phyloP scores from a whole-genome alignment of 73 alveolate genomes.

The Tetrahymena thermophila region DNA sequence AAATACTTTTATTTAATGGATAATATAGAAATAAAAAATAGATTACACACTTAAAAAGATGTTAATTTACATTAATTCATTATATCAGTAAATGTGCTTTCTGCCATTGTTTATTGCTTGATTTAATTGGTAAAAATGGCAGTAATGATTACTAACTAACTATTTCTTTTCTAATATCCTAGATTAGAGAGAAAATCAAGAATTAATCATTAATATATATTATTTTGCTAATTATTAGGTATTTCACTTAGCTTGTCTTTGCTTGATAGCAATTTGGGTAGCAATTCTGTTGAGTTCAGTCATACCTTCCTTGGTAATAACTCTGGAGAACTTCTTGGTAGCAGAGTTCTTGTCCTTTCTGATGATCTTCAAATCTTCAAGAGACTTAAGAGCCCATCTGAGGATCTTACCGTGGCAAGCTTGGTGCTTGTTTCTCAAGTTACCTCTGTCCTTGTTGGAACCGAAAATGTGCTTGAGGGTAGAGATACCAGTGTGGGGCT shows the following conservation, averaged over 20 bases:
- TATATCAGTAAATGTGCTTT: not conserved
- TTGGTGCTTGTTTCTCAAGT: slow-evolving; percentile 61
- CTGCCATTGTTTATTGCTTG: not conserved
- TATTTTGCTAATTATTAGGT: not conserved
- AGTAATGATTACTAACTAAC: not conserved
- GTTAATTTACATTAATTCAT: not conserved
- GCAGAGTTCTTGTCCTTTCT: slow-evolving; percentile 51
- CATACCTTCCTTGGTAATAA: slow-evolving; percentile 52
- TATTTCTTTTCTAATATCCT: not conserved
- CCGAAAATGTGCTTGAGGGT: slow-evolving; percentile 67
- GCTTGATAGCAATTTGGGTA: slow-evolving; percentile 32
- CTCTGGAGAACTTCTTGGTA: slow-evolving; percentile 44
- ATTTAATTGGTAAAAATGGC: not conserved
- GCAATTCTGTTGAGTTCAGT: slow-evolving; percentile 57
- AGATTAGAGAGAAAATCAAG: slow-evolving; percentile 1
- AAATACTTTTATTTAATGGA: not conserved
- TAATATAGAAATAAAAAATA: not conserved
- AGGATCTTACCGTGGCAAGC: slow-evolving; percentile 82
- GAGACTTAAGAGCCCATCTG: slow-evolving; percentile 82
- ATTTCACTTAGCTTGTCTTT: not conserved
- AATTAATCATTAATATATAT: not conserved
- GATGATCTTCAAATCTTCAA: slow-evolving; percentile 74
- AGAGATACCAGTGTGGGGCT: slow-evolving; percentile 56
- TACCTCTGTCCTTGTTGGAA: slow-evolving; percentile 74
- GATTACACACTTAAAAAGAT: not conserved